A percentile compares a stretch with the other conserved stretches of the same genome.
Conservation (phyloP, 1,284 basidiomycete species). For the Cerrena zonata region DNA sequence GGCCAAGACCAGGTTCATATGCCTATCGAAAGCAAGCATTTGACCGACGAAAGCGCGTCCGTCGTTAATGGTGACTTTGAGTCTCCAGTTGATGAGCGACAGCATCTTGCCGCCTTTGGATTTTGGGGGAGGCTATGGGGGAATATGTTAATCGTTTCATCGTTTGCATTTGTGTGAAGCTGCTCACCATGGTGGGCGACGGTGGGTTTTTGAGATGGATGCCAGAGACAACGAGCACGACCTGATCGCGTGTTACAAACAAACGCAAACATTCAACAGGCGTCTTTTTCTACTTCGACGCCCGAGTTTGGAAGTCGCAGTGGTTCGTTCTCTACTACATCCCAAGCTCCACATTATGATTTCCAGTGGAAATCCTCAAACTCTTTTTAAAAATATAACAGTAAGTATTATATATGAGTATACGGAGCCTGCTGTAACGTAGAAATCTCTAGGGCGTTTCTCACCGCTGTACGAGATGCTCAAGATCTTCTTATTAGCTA, state of each 20-base stretch:
- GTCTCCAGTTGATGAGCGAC: conserved; percentile 92
- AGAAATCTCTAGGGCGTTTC: too few relatives aligned
- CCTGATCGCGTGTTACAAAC: conserved; percentile 18
- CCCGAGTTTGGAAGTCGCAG: conserved; percentile 1
- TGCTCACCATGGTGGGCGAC: conserved; percentile 58
- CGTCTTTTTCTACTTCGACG: conserved; percentile 3
- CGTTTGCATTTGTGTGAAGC: not conserved
- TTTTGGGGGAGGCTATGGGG: conserved; percentile 77
- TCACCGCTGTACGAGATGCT: too few relatives aligned
- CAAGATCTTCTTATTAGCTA: too few relatives aligned
- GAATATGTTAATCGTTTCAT: conserved; percentile 2
- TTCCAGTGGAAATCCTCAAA: too few relatives aligned
- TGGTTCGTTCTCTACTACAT: not conserved
- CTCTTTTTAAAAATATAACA: too few relatives aligned
- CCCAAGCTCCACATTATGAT: too few relatives aligned
- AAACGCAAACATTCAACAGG: conserved; percentile 19
- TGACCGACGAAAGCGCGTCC: conserved; percentile 92
- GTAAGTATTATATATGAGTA: too few relatives aligned
- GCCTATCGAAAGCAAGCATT: conserved; percentile 98
- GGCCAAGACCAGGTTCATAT: conserved; percentile 98
- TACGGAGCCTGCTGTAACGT: too few relatives aligned
- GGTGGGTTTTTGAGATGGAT: conserved; percentile 21
- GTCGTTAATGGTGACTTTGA: conserved; percentile 97
- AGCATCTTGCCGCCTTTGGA: conserved; percentile 98
- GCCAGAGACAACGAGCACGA: conserved; percentile 23